Evolutionary conservation across 1,284 basidiomycete species (phyloP), one percentile per base, ranked within the genome.

Genomic region (Mycena citricolor): DNA sequence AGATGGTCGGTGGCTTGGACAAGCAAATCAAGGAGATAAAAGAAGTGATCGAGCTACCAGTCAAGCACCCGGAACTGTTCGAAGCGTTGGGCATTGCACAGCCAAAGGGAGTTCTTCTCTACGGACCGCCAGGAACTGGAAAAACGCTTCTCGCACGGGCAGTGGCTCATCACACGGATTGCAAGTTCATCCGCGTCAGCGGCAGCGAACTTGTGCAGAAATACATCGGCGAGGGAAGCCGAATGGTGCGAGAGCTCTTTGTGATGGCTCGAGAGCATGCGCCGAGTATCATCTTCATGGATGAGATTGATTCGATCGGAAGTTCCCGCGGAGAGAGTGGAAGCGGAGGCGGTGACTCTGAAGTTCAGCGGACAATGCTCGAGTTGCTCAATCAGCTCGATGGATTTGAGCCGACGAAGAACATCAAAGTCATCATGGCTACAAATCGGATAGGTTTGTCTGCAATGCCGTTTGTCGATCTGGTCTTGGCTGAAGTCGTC

Each of bases 281-380:
- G 20, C 95, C 97, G n/a, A 90, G 87, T 64, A 98, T 99, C 72
- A 97, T 99, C 63, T 98, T 99, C 74, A 98, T 99, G 93, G 95
- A 99, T 69, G 95, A 99, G 67, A 98, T 99, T 57, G 95, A 99
- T 70, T 94, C 91, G 17, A 99, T 99, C 60, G 95, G 95, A 42
- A 92, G 88, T 50, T 94, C 90, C 44, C 73, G 95, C 62, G 93
- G 94, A 19, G 92, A 94, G 57, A 84, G 89, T 55, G 89, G 90
- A 10, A 89, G 89, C 20, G 89, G 90, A 1, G 83, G 88, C 32
- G 92, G 93, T 2, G 95, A 99, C 61, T 95, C 91, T 5, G 95
- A 98, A 67, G 95, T 98, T 44, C 95, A 99, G 72, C 76, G 95
- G 47, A 99, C 95, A 49, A 98, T 98, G 95, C 71, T 98, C 66